Conservation (phyloP, 2,329 filamentous ascomycete genomes). For the Diaporthe sp. region DNA sequence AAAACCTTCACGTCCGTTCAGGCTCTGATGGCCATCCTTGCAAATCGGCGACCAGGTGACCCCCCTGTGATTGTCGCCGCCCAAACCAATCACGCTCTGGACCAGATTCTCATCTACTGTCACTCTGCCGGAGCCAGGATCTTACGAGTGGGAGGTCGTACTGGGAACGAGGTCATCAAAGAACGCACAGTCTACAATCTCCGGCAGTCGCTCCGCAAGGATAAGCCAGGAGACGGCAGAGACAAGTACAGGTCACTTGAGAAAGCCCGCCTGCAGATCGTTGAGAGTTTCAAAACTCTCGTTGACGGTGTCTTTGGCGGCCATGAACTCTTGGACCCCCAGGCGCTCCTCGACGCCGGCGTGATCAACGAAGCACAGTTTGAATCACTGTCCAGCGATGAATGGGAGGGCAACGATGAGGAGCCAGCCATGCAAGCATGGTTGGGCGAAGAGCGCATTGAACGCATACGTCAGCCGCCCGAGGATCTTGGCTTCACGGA, state of each 20-base stretch:
- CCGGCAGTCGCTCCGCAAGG: constrained; percentile 48
- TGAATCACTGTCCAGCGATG: constrained; percentile 68
- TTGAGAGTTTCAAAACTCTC: constrained; percentile 55
- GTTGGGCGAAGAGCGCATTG: constrained; percentile 68
- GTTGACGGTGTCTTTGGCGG: constrained; percentile 54
- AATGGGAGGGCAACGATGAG: constrained; percentile 47
- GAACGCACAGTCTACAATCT: constrained; percentile 76
- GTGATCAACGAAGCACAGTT: constrained; percentile 75
- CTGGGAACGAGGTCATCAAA: constrained; percentile 74
- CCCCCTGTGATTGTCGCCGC: constrained; percentile 83
- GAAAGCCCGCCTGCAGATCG: constrained; percentile 45
- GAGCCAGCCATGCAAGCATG: constrained; percentile 52
- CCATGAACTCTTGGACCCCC: constrained; percentile 62
- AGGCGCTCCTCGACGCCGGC: constrained; percentile 64
- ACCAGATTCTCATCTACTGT: constrained; percentile 80
- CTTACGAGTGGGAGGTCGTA: constrained; percentile 73
- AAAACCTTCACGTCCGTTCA: constrained; percentile 88
- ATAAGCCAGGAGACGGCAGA: constrained; percentile 40
- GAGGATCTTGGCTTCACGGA: constrained; percentile 31
- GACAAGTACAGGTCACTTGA: constrained; percentile 45
- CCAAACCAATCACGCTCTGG: constrained; percentile 91
- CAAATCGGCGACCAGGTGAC: constrained; percentile 66
- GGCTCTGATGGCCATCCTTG: constrained; percentile 74
- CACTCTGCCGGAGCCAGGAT: constrained; percentile 67
- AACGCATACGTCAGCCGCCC: constrained; percentile 38